Percentiles rank a stretch among this genome's conserved stretches.
Evolutionary conservation across 768 basidiomycete species (phyloP).

Genomic region (Gloeopeniophorella convolvens): DNA sequence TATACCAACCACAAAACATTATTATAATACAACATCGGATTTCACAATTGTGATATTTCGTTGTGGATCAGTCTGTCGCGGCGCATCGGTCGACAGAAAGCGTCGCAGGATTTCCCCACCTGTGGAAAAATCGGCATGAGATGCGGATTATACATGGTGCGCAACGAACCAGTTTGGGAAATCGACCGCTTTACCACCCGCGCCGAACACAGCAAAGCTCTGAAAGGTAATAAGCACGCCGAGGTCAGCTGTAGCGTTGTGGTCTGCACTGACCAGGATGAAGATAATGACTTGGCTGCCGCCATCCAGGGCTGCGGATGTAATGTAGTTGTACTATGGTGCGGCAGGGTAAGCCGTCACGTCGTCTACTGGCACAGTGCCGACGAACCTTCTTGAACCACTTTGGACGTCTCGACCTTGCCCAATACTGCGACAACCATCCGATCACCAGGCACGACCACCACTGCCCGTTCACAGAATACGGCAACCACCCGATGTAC

Average conservation of each 20-base stretch:
- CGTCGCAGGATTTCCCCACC: constrained; percentile 1
- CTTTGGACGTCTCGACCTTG: constrained; percentile 35
- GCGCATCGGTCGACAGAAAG: background rate
- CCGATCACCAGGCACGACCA: constrained; percentile 49
- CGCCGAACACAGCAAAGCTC: constrained; percentile 35
- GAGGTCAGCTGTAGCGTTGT: background rate
- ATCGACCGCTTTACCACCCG: constrained; percentile 35
- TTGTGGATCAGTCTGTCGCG: background rate
- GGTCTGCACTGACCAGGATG: constrained; percentile 35
- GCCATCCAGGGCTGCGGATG: constrained; percentile 44
- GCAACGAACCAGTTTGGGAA: constrained; percentile 44
- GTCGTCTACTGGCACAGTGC: too few species aligned
- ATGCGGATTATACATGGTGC: background rate
- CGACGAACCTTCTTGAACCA: constrained; percentile 41
- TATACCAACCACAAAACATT: background rate
- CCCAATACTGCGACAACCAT: constrained; percentile 43
- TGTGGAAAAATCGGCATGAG: background rate
- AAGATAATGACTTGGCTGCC: constrained; percentile 44
- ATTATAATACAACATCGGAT: background rate
- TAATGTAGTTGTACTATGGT: constrained; percentile 38
- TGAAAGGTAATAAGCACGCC: background rate
- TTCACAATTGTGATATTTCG: background rate
- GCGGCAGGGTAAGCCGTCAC: too few species aligned
- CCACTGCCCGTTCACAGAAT: constrained; percentile 50
- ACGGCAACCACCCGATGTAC: constrained; percentile 36